Evolutionary conservation across 169 alveolate species (phyloP).

Genomic region (Neospora caninum): DNA sequence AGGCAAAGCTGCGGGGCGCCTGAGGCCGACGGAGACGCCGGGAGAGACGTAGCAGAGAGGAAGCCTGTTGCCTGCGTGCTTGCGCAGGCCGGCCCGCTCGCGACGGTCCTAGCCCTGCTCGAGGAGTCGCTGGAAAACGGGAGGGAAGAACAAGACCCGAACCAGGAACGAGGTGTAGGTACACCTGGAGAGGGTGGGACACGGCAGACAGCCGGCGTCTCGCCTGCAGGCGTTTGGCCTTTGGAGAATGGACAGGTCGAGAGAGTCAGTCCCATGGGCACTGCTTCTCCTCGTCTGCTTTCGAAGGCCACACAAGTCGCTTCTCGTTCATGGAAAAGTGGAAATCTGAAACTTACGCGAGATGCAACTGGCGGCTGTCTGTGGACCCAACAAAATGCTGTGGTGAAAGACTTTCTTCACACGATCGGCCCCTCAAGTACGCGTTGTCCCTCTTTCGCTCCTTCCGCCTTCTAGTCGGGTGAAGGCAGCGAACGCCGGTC

Average conservation of each 20-base stretch:
- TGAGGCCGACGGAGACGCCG: no score
- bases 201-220: neutral
- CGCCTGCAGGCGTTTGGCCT: neutral
- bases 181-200: neutral
- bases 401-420: neutral
- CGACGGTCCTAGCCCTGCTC: neutral
- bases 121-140: neutral
- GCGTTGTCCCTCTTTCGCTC: neutral
- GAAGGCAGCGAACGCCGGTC: no score
- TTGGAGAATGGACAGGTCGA: no score
- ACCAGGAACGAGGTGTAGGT: neutral
- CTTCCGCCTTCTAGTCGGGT: neutral
- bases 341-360: no score
- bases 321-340: no score
- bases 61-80: neutral
- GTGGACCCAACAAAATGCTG: neutral
- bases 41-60: neutral
- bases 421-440: neutral
- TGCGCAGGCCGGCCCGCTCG: neutral
- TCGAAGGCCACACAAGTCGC: no score
- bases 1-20: no score
- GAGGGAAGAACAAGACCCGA: neutral
- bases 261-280: no score
- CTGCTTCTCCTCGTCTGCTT: no score
- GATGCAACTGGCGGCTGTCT: no score